Base-by-base conservation (phyloP, 2,329 filamentous ascomycete species). In the Rhynchosporium graminicola region DNA sequence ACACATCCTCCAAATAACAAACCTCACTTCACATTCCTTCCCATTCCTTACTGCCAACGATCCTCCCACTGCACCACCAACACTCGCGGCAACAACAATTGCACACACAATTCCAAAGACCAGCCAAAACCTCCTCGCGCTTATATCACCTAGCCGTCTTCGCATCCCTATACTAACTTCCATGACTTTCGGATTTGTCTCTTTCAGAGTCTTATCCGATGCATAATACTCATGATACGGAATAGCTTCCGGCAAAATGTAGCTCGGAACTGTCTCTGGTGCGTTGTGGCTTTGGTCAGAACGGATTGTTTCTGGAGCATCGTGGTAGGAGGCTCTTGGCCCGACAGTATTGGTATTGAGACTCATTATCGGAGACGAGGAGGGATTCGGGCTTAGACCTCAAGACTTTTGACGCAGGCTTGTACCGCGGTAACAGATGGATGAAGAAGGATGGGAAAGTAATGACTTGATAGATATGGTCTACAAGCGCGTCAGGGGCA, bases 51-150 rank as follows among this genome's bases (percentile, higher is more conserved):
- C 46, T 9, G 57, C 47, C 13, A 60, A 52, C 4, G 57, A 52
- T 13, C 57, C 57, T 33, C 57, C 47, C 5, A 60, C 36, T 26
- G 38, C 48, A 20, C 48, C 57, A 52, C 38, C 57, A 31, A 60
- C 47, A 51, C 28, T 54, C 4, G 26, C 48, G 12, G 15, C 57
- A 43, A 60, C 43, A 13, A 54, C 48, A 60, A 60, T 5, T 50
- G 29, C 29, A 28, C 57, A 59, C n/a, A 52, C 13, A 15, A 54
- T 4, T 4, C 9, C 57, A 7, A 60, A 28, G 29, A 47, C 31
- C 6, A 60, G 12, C 48, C 57, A 54, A 40, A 60, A 60, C n/a
- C 20, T 42, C 2, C 47, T 46, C 8, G 48, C 57, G 13, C 50
- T 59, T 47, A 59, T 52, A 9, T 54, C 57, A 3, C 57, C 57